These are phyloP conservation scores for Geotrichum aggregatum DNA, from an alignment of 1,139 yeast genomes.

Conservation along the genomic window DNA sequence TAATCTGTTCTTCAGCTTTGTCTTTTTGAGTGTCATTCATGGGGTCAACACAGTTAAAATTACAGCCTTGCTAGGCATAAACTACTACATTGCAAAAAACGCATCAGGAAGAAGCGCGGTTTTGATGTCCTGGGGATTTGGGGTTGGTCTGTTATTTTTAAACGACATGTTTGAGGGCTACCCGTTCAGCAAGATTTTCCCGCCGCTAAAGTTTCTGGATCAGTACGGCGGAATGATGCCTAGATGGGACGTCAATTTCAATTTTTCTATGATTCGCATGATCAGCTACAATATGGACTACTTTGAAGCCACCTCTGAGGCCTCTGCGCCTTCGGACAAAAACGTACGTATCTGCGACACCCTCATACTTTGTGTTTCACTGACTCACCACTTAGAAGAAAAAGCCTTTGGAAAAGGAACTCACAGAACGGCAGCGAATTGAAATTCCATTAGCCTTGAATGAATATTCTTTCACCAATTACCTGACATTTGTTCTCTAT, in stretches of 20 bases:
- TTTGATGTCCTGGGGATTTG: constrained; percentile 64
- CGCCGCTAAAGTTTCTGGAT: constrained; percentile 43
- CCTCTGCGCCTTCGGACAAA: constrained; percentile 14
- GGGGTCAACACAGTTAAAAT: constrained; percentile 70
- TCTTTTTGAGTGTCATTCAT: constrained; percentile 71
- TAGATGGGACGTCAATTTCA: constrained; percentile 95
- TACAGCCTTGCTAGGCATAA: constrained; percentile 51
- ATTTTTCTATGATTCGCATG: constrained; percentile 79
- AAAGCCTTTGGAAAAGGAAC: constrained; percentile 21
- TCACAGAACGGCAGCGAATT: constrained; percentile 64
- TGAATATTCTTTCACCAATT: constrained; percentile 61
- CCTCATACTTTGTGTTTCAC: not conserved
- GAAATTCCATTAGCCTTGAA: constrained; percentile 55
- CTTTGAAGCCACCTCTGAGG: constrained; percentile 28
- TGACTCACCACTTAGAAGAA: constrained; percentile 16
- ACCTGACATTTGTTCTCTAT: constrained; percentile 71
- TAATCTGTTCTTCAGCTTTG: constrained; percentile 67
- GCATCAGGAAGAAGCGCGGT: constrained; percentile 31
- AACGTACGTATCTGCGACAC: constrained; percentile 15
- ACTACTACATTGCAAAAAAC: constrained; percentile 52
- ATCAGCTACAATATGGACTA: constrained; percentile 80
- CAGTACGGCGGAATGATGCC: constrained; percentile 60
- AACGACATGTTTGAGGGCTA: constrained; percentile 64
- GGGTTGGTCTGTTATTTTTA: constrained; percentile 66
- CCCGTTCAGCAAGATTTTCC: constrained; percentile 45